Base-by-base conservation (phyloP, 352 stramenopile genomes). In the Nothophytophthora sp. region DNA sequence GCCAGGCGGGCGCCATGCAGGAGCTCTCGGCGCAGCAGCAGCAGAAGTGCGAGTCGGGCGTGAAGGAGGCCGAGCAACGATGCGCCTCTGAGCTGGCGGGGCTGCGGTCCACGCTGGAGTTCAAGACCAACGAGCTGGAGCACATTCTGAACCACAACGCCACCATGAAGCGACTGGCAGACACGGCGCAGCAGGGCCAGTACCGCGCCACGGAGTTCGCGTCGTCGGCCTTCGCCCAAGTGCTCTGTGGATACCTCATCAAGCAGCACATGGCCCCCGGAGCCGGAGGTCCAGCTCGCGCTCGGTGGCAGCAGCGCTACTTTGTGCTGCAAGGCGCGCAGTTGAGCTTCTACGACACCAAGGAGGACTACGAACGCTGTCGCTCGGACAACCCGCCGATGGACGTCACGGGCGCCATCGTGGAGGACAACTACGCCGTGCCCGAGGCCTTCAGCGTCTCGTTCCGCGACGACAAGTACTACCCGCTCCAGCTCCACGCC, bases 251-350 rank as follows among this genome's bases (percentile, higher is more conserved):
- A 16, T 95, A 95, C 53, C 62, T 95, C 27, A 92, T 95, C 55
- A 94, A 94, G 65, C 85, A 95, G 57, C 67, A 86, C 54, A 62
- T 90, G 53, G 61, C 76, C 27, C 67, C 70, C 7, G 71, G 71
- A 19, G 70, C 61, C 45, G 63, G 47, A 43, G 60, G 58, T 0
- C 66, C 59, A 45, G 67, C 53, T 22, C 76, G 56, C 19, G 68
- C 71, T n/a, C 88, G 90, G 62, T 95, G 85, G 85, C 81, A 93
- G 65, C 85, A 93, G 59, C 82, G 82, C 10, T 95, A 93, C 66
- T 92, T 95, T 60, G 85, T 95, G 33, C 51, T 95, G 12, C 77
- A 92, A 63, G 85, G 83, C 22, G 64, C 67, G 20, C 76, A 89
- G 52, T 60, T 95, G 24, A 89, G 73, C 34, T 91, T 90, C 29